A percentile compares a stretch with the other conserved stretches of the same genome.
These are phyloP conservation scores for Batrachochytrium dendrobatidis DNA, from an alignment of 371 early-diverging fungal genomes.

Conservation along the genomic window DNA sequence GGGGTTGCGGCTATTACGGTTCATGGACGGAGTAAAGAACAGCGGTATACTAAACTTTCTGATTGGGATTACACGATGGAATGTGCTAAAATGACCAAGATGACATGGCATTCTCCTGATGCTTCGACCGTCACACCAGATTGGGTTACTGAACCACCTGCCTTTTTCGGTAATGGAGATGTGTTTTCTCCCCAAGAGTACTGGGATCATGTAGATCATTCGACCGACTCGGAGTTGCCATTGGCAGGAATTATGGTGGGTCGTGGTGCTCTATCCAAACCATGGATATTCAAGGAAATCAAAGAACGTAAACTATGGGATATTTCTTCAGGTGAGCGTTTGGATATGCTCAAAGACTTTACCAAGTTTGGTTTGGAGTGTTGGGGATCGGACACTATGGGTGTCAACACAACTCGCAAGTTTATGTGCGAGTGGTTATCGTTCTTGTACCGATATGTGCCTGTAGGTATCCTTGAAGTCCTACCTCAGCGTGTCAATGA, in stretches of 20 bases:
- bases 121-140: no score
- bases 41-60: conserved; percentile 83
- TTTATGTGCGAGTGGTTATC: conserved; percentile 93
- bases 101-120: conserved; percentile 11
- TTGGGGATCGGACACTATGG: conserved; percentile 90
- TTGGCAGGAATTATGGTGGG: conserved; percentile 82
- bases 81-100: conserved; percentile 36
- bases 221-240: background rate
- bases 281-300: conserved; percentile 89
- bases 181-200: conserved; percentile 81
- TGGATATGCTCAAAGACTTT: conserved; percentile 82
- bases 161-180: conserved; percentile 82
- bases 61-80: conserved; percentile 85
- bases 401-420: conserved; percentile 76
- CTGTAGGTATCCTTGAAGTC: conserved; percentile 86
- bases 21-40: conserved; percentile 89
- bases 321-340: conserved; percentile 81
- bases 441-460: conserved; percentile 57
- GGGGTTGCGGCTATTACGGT: conserved; percentile 55
- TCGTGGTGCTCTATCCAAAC: conserved; percentile 85
- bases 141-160: background rate
- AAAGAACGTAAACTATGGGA: conserved; percentile 81
- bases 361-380: conserved; percentile 83
- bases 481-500: conserved; percentile 88
- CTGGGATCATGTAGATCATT: conserved; percentile 36